These are phyloP conservation scores for Sabuloglossum arenarium DNA, from an alignment of 495 filamentous ascomycete species.

Conservation along the genomic window DNA sequence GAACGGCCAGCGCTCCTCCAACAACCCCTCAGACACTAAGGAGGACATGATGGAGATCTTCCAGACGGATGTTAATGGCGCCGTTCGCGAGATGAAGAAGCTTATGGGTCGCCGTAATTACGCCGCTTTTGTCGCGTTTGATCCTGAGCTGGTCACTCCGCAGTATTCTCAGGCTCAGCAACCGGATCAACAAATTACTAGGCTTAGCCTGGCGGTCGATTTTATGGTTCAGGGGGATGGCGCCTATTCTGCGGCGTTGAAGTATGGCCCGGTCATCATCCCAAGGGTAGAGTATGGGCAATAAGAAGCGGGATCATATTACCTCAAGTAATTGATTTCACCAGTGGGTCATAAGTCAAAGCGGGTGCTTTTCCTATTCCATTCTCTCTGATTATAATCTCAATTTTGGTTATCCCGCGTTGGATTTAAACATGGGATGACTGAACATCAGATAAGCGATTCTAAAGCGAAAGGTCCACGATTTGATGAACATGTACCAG, in stretches of 20 bases:
- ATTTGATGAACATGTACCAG: neutral
- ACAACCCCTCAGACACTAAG: slow-evolving; percentile 64
- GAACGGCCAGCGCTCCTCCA: slow-evolving; percentile 66
- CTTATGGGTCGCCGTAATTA: slow-evolving; percentile 90
- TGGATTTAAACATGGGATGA: neutral
- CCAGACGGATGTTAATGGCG: slow-evolving; percentile 67
- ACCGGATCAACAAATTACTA: slow-evolving; percentile 12
- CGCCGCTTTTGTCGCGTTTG: slow-evolving; percentile 81
- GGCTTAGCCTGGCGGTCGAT: slow-evolving; percentile 77
- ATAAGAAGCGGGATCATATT: slow-evolving; percentile 10
- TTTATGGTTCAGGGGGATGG: slow-evolving; percentile 95
- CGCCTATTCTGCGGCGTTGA: slow-evolving; percentile 54
- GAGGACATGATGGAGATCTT: slow-evolving; percentile 99
- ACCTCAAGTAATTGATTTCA: neutral
- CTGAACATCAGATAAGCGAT: neutral
- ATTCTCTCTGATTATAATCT: neutral
- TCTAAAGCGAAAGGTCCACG: neutral
- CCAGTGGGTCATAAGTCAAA: neutral
- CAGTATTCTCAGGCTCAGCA: slow-evolving; percentile 25
- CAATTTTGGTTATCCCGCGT: neutral
- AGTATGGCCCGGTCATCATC: slow-evolving; percentile 93
- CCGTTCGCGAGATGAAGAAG: slow-evolving; percentile 59
- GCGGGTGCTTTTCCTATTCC: neutral
- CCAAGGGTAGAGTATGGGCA: slow-evolving; percentile 74
- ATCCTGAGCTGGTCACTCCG: slow-evolving; percentile 52